phyloP scores from a whole-genome alignment of 306 rosid species.

The Dalbergia cultrata region DNA sequence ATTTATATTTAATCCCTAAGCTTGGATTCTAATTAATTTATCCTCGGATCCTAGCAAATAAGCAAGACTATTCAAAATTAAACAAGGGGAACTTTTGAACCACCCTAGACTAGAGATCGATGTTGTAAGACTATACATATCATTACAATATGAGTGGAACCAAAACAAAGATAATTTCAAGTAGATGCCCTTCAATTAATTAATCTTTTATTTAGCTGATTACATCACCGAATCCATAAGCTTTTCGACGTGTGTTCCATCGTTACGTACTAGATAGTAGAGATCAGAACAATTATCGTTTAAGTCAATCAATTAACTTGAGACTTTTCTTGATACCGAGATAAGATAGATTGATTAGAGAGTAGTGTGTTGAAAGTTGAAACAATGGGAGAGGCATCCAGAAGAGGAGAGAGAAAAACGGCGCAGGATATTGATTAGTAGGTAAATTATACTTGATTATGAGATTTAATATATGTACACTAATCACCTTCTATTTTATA shows the following conservation, averaged over 20 bases:
- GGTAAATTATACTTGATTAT: too few relatives aligned
- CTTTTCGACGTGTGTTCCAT: slow-evolving; percentile 36
- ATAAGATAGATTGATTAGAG: slow-evolving; percentile 2
- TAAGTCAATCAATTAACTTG: slow-evolving; percentile 30
- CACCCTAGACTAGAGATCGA: neutral
- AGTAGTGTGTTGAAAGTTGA: neutral
- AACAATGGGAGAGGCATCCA: neutral
- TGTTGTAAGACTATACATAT: neutral
- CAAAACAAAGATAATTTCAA: slow-evolving; percentile 34
- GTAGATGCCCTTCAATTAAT: neutral
- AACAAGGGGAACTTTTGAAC: slow-evolving; percentile 37
- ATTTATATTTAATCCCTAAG: slow-evolving; percentile 18
- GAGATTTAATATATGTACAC: too few relatives aligned
- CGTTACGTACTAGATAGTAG: neutral
- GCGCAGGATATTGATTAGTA: neutral
- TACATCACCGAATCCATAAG: slow-evolving; percentile 44
- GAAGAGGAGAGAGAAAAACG: neutral
- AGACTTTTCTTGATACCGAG: neutral
- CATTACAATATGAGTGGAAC: neutral
- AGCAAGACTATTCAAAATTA: slow-evolving; percentile 10
- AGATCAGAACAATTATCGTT: slow-evolving; percentile 10
- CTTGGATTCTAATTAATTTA: slow-evolving; percentile 21
- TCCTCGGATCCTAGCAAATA: neutral
- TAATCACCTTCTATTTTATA: too few relatives aligned
- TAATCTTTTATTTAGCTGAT: neutral